phyloP scores from a whole-genome alignment of 208 protist species.

The Balamuthia mandrillaris region DNA sequence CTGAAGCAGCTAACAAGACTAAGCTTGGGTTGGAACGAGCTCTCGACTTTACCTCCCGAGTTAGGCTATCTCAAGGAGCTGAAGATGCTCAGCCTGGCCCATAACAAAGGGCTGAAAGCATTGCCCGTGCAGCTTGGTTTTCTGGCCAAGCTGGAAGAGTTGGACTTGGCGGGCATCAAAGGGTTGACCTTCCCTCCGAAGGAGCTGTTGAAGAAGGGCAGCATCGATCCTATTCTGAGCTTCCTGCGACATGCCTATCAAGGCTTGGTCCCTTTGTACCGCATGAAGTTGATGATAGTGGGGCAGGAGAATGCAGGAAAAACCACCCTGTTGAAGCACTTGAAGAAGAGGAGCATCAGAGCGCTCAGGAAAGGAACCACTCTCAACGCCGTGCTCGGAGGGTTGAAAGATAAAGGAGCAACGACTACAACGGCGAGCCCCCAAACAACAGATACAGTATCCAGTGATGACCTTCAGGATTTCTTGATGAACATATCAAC shows the following conservation, averaged over 20 bases:
- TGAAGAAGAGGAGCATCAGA: not conserved
- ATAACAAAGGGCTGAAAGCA: not conserved
- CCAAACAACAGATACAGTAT: too few relatives aligned
- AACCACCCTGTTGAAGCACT: not conserved
- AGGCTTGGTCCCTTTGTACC: constrained; percentile 14
- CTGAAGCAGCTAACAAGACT: not conserved
- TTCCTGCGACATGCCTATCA: constrained; percentile 19
- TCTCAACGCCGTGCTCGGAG: not conserved
- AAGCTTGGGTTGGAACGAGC: not conserved
- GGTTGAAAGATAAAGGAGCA: not conserved
- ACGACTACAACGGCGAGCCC: too few relatives aligned
- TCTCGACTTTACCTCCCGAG: not conserved
- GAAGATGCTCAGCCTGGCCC: not conserved
- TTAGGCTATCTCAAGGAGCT: not conserved
- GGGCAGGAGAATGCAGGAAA: not conserved
- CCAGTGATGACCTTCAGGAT: not conserved
- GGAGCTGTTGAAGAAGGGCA: too few relatives aligned
- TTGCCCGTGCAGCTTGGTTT: not conserved
- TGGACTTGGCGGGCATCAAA: constrained; percentile 4
- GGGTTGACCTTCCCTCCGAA: not conserved
- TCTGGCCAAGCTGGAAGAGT: not conserved
- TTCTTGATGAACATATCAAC: not conserved
- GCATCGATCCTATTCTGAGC: not conserved
- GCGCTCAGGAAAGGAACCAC: too few relatives aligned
- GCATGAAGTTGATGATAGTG: constrained; percentile 14